Evolutionary conservation across 805 yeast species (phyloP).

Genomic region (Cyberlindnera xishuangbannaensis): DNA sequence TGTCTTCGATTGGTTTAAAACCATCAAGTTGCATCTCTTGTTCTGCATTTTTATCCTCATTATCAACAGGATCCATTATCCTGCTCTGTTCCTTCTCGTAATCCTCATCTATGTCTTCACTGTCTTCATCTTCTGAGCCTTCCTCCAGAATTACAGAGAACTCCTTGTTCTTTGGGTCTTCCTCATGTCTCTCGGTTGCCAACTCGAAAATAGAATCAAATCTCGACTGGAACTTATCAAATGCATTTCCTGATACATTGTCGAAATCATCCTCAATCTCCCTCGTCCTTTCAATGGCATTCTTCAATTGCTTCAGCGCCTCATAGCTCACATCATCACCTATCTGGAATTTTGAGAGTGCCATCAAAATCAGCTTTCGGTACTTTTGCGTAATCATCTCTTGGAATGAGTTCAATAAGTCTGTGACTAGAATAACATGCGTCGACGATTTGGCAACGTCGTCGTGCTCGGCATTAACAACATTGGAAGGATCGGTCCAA

Average conservation of each 20-base stretch:
- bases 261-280: slow-evolving; percentile 29
- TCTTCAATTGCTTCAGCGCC: slow-evolving; percentile 24
- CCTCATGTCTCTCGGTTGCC: slow-evolving; percentile 16
- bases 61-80: slow-evolving; percentile 5
- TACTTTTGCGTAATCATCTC: slow-evolving; percentile 43
- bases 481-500: slow-evolving; percentile 79
- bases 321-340: slow-evolving; percentile 27
- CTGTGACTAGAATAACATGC: slow-evolving; percentile 52
- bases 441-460: slow-evolving; percentile 37
- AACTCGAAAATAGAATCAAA: slow-evolving; percentile 17
- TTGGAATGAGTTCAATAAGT: slow-evolving; percentile 45
- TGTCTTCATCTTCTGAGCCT: slow-evolving; percentile 18
- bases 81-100: slow-evolving; percentile 16
- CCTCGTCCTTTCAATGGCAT: slow-evolving; percentile 25
- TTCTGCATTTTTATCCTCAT: slow-evolving; percentile 2
- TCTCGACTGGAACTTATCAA: slow-evolving; percentile 26
- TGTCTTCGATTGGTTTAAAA: no score
- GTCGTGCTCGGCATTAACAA: slow-evolving; percentile 44
- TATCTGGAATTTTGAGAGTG: slow-evolving; percentile 43
- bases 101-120: slow-evolving; percentile 23
- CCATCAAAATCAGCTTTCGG: slow-evolving; percentile 47
- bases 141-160: slow-evolving; percentile 23
- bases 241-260: slow-evolving; percentile 28
- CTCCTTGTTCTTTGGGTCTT: slow-evolving; percentile 21
- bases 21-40: no score